Base-by-base conservation (phyloP, 1,284 basidiomycete genomes). In the Irpex sp. region DNA sequence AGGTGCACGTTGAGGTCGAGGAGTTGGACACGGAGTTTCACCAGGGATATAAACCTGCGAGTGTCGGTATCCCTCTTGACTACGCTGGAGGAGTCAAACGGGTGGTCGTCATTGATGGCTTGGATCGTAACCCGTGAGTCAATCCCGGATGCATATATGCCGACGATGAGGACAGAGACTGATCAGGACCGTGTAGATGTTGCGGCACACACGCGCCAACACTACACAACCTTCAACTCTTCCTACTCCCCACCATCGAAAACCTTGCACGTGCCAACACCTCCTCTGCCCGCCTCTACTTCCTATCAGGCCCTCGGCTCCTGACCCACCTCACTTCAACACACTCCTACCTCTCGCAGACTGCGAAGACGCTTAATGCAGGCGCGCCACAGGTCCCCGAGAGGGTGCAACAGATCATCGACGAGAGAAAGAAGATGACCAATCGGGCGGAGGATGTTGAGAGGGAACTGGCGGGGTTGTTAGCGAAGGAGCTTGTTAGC, bases 201-300 rank as follows among this genome's bases (percentile, higher is more conserved):
- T 95, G 94, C 68, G 94, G 94, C 6, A 95, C 93, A 4, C 94
- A 95, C 75, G 81, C 87, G 54, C 90, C 90, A 4, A 83, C 83
- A 62, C 78, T 93, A 62, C 82, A 88, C 65, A 87, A 89, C 67
- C 81, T 92, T 13, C 89, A 90, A 68, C 77, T 90, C 39, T 92
- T 91, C 72, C 74, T 90, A 51, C 76, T 91, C 61, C 87, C 87
- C 8, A 82, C 88, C 65, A 87, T 83, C 21, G 87, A 88, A 64
- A 74, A 83, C 0, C 77, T 87, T 31, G 78, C 85, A 46, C 84
- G 88, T 5, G 83, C 84, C 6, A 78, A 77, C 3, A 82, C 83
- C 3, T 82, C 85, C 0, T 84, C 85, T 5, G 88, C 86, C 31
- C 85, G 92, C 13, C 81, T 95, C 3, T 92, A 86, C 76, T 95